A percentile compares a stretch with the other conserved stretches of the same genome.
These are phyloP conservation scores for Hymenoscyphus albidus DNA, from an alignment of 2,329 filamentous ascomycete genomes.

Conservation along the genomic window DNA sequence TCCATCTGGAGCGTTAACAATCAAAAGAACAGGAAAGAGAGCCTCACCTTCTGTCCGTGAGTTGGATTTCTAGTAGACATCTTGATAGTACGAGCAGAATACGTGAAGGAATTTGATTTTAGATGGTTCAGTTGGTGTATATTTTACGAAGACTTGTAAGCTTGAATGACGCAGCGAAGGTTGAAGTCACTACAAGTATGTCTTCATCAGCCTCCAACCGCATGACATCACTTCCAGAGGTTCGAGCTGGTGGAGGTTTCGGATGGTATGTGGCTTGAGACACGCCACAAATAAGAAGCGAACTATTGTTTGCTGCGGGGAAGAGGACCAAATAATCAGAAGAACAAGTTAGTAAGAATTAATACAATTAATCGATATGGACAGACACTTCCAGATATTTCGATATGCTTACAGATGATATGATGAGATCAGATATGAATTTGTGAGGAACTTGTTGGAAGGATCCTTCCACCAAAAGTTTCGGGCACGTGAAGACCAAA, in stretches of 20 bases:
- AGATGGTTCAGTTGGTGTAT: background rate
- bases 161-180: background rate
- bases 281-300: background rate
- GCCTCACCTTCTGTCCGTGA: slow-evolving; percentile 25
- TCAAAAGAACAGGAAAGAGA: background rate
- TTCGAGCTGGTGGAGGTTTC: background rate
- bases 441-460: background rate
- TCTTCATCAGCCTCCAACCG: background rate
- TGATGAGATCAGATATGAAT: background rate
- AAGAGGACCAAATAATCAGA: background rate
- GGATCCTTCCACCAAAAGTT: background rate
- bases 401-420: background rate
- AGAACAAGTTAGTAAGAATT: background rate
- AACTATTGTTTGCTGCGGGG: background rate
- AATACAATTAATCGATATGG: background rate
- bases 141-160: background rate
- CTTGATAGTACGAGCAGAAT: slow-evolving; percentile 14
- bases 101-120: background rate
- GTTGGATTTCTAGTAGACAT: slow-evolving; percentile 32
- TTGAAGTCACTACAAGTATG: background rate
- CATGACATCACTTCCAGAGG: background rate
- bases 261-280: slow-evolving; percentile 3
- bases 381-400: background rate
- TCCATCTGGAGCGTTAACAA: background rate
- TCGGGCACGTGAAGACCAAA: background rate